Percentiles rank a stretch among this genome's conserved stretches.
These are phyloP conservation scores for Choanephora cucurbitarum DNA, from an alignment of 371 early-diverging fungal genomes.

Conservation along the genomic window DNA sequence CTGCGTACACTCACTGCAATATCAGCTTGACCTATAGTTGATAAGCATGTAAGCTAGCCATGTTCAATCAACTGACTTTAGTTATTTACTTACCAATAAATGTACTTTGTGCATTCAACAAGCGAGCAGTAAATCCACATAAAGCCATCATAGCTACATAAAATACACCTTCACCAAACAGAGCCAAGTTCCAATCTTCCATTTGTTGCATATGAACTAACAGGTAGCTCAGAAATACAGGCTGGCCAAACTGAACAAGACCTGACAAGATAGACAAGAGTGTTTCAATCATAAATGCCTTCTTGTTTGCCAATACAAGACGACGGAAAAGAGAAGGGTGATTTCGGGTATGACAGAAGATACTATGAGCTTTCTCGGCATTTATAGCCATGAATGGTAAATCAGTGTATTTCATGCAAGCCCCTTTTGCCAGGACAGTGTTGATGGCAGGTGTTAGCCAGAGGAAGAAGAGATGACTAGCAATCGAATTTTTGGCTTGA, in stretches of 20 bases:
- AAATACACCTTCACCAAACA: constrained; percentile 39
- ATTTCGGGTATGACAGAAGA: constrained; percentile 25
- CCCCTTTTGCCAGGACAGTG: constrained; percentile 23
- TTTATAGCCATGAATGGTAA: constrained; percentile 33
- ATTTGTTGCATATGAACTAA: constrained; percentile 35
- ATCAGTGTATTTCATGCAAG: constrained; percentile 31
- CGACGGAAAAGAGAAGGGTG: constrained; percentile 23
- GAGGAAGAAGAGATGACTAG: constrained; percentile 22
- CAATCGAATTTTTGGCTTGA: constrained; percentile 22
- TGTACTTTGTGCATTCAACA: constrained; percentile 46
- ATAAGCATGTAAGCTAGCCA: background rate
- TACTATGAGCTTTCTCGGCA: constrained; percentile 30
- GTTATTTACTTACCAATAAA: constrained; percentile 37
- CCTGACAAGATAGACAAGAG: constrained; percentile 29
- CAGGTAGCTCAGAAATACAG: constrained; percentile 38
- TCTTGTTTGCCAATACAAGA: constrained; percentile 23
- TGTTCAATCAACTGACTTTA: background rate
- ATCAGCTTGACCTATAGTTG: constrained; percentile 25
- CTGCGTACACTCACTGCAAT: constrained; percentile 50
- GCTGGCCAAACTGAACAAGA: constrained; percentile 29
- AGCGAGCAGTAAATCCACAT: constrained; percentile 31
- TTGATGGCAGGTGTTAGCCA: constrained; percentile 33
- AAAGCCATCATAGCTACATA: constrained; percentile 38
- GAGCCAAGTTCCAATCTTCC: constrained; percentile 6
- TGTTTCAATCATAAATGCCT: constrained; percentile 26